These are phyloP conservation scores for Pestalotiopsis sp. DNA, from an alignment of 2,329 filamentous ascomycete species.

Conservation along the genomic window DNA sequence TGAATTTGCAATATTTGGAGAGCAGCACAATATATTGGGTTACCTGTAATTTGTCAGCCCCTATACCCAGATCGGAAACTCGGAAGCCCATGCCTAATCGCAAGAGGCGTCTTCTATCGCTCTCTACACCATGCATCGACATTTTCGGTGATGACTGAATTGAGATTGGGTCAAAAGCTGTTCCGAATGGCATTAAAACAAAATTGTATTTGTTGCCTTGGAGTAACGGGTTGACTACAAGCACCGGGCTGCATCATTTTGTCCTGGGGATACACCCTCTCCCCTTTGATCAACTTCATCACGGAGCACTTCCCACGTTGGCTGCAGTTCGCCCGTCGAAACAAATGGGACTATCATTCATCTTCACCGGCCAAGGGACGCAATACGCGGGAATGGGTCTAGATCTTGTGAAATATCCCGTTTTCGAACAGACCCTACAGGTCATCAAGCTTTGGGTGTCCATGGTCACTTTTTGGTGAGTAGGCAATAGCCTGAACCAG, in stretches of 20 bases:
- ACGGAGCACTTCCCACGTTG: too few relatives aligned
- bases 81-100: background rate
- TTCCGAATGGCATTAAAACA: background rate
- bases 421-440: conserved; percentile 22
- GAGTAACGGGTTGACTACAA: background rate
- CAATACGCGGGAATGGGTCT: conserved; percentile 38
- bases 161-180: background rate
- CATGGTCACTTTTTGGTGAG: background rate
- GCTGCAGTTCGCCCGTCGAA: too few relatives aligned
- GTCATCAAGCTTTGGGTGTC: conserved; percentile 18
- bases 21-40: background rate
- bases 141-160: background rate
- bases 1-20: background rate
- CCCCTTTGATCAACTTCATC: too few relatives aligned
- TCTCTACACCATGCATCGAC: background rate
- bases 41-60: background rate
- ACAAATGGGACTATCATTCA: too few relatives aligned
- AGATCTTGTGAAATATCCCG: conserved; percentile 25
- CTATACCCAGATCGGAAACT: background rate
- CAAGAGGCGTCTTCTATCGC: background rate
- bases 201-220: background rate
- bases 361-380: conserved; percentile 41
- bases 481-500: background rate
- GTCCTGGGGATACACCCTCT: too few relatives aligned
- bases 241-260: too few relatives aligned